Evolutionary conservation across 345 rosid genomes (phyloP).

Genomic region (Populus deltoides): DNA sequence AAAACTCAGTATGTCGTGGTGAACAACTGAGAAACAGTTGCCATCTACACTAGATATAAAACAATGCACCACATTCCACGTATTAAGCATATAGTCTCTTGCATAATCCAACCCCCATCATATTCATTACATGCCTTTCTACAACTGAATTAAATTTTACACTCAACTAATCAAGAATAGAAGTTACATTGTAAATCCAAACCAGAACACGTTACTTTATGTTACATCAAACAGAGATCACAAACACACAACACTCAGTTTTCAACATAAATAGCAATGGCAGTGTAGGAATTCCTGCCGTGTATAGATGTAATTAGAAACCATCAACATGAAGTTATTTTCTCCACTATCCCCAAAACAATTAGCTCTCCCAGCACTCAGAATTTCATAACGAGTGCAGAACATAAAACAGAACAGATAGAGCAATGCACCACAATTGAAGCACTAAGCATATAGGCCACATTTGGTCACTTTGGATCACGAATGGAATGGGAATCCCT

Average conservation of each 20-base stretch:
- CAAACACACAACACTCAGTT: not conserved
- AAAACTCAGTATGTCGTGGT: not conserved
- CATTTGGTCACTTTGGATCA: not conserved
- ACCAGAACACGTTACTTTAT: not conserved
- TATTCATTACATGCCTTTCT: not conserved
- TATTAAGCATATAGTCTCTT: not conserved
- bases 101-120: not conserved
- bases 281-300: not conserved
- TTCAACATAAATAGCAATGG: not conserved
- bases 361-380: not conserved
- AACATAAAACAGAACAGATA: not conserved
- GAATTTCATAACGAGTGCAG: not conserved
- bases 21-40: not conserved
- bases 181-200: not conserved
- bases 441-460: not conserved
- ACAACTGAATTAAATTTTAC: not conserved
- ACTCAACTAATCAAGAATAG: not conserved
- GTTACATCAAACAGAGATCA: not conserved
- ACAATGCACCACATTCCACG: not conserved
- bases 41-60: not conserved
- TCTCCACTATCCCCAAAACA: not conserved
- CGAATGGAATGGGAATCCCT: not conserved
- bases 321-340: not conserved
- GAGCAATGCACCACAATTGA: not conserved
- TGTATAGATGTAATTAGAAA: not conserved